These are phyloP conservation scores for Trichophyton schoenleinii DNA, from an alignment of 2,329 filamentous ascomycete species.

Conservation along the genomic window DNA sequence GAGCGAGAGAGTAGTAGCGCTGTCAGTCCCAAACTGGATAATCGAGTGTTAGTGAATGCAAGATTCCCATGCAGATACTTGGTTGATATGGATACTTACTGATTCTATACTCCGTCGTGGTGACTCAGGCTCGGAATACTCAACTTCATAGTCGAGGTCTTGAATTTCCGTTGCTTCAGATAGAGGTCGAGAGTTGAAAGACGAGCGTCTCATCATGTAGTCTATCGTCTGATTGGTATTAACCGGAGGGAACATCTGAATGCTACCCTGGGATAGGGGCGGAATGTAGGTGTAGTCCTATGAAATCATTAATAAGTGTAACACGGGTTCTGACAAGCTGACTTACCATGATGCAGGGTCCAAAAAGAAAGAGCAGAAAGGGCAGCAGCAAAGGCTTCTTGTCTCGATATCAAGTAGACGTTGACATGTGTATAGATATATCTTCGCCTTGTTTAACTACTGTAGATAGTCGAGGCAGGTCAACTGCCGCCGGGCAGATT, in stretches of 20 bases:
- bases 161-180: conserved; percentile 27
- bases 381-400: neutral
- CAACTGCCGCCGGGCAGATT: neutral
- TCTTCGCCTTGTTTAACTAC: neutral
- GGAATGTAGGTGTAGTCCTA: conserved; percentile 11
- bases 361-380: neutral
- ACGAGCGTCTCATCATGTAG: conserved; percentile 11
- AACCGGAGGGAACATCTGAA: conserved; percentile 11
- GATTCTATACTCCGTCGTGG: conserved; percentile 45
- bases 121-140: conserved; percentile 32
- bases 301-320: neutral
- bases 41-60: neutral
- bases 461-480: neutral
- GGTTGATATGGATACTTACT: conserved; percentile 10
- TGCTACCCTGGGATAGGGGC: conserved; percentile 7
- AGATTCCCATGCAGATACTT: neutral
- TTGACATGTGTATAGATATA: neutral
- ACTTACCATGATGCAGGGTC: conserved; percentile 9
- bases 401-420: neutral
- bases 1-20: conserved; percentile 75
- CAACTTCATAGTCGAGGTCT: conserved; percentile 26
- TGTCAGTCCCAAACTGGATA: conserved; percentile 37
- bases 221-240: conserved; percentile 4
- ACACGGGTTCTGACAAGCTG: neutral
- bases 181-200: conserved; percentile 17